Evolutionary conservation across 768 basidiomycete genomes (phyloP).

Genomic region (Pholiota molesta): DNA sequence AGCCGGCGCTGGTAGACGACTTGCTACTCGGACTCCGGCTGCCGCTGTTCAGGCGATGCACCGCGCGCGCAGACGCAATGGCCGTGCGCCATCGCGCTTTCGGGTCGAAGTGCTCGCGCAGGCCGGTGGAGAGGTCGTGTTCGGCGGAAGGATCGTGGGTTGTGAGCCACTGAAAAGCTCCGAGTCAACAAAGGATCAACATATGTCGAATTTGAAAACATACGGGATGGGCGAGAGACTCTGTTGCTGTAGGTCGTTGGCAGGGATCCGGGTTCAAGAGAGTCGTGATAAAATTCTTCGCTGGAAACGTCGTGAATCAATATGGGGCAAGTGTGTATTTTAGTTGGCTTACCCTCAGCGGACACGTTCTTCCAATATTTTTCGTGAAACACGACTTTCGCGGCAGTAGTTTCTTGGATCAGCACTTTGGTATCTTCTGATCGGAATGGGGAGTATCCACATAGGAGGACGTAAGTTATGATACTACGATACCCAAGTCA

Average conservation of each 20-base stretch:
- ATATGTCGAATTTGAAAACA: conserved; percentile 23
- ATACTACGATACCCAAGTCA: conserved; percentile 49
- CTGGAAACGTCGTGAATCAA: conserved; percentile 38
- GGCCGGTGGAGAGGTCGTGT: conserved; percentile 70
- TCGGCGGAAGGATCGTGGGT: conserved; percentile 65
- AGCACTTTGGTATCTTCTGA: conserved; percentile 78
- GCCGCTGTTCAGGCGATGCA: conserved; percentile 41
- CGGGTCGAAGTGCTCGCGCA: conserved; percentile 85
- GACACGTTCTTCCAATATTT: conserved; percentile 94
- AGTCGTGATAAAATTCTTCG: conserved; percentile 79
- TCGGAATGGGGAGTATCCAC: conserved; percentile 95
- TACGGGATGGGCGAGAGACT: conserved; percentile 73
- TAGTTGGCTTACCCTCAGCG: conserved; percentile 53
- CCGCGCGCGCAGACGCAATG: conserved; percentile 53
- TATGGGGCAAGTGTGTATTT: neutral
- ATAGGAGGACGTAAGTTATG: conserved; percentile 93
- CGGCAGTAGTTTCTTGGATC: conserved; percentile 82
- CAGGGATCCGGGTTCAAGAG: conserved; percentile 74
- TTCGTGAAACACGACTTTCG: conserved; percentile 89
- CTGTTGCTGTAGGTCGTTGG: conserved; percentile 69
- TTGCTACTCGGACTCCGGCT: conserved; percentile 14
- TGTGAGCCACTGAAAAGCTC: conserved; percentile 68
- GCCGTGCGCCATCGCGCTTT: conserved; percentile 74
- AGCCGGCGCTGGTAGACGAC: conserved; percentile 25
- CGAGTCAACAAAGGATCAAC: neutral